Evolutionary conservation across 352 stramenopile genomes (phyloP).

Genomic region (Globisporangium orthogonon): DNA sequence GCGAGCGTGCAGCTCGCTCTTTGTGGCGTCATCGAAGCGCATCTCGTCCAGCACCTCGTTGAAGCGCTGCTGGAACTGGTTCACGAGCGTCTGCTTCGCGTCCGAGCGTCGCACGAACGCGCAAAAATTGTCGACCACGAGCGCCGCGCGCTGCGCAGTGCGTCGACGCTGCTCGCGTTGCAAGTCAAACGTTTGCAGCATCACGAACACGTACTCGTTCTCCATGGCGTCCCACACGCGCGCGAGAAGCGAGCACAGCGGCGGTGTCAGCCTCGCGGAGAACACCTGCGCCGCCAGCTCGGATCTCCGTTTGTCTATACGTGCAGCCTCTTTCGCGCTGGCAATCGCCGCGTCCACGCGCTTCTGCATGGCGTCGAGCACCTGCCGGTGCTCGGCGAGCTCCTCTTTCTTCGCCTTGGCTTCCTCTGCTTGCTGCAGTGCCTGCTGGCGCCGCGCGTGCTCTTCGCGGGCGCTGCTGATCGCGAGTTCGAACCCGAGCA

Average conservation of each 20-base stretch:
- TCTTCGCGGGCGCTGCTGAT: slow-evolving; percentile 34
- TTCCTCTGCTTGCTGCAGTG: slow-evolving; percentile 54
- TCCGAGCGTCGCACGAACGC: slow-evolving; percentile 56
- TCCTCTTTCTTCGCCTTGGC: slow-evolving; percentile 80
- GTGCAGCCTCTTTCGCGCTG: slow-evolving; percentile 16
- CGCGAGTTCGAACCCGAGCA: slow-evolving; percentile 26
- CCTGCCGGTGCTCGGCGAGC: slow-evolving; percentile 34
- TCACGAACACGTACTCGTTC: slow-evolving; percentile 34
- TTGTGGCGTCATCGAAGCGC: slow-evolving; percentile 76
- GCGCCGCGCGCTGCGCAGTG: slow-evolving; percentile 20
- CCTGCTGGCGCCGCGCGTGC: slow-evolving; percentile 24
- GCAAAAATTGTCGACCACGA: slow-evolving; percentile 41
- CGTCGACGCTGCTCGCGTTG: slow-evolving; percentile 28
- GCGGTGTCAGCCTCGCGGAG: slow-evolving; percentile 28
- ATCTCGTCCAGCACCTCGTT: slow-evolving; percentile 82
- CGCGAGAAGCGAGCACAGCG: slow-evolving; percentile 23
- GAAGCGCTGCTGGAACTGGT: slow-evolving; percentile 63
- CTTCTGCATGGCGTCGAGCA: slow-evolving; percentile 28
- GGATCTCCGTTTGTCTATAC: slow-evolving; percentile 17
- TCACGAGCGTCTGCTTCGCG: slow-evolving; percentile 54
- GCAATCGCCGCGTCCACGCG: slow-evolving; percentile 22
- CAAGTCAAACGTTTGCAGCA: slow-evolving; percentile 36
- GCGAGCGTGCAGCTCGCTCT: slow-evolving; percentile 71
- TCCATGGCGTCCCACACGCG: slow-evolving; percentile 58
- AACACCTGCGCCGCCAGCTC: slow-evolving; percentile 11